Evolutionary conservation across 192 early-diverging fungal genomes (phyloP).

Genomic region (Coemansia sp.): DNA sequence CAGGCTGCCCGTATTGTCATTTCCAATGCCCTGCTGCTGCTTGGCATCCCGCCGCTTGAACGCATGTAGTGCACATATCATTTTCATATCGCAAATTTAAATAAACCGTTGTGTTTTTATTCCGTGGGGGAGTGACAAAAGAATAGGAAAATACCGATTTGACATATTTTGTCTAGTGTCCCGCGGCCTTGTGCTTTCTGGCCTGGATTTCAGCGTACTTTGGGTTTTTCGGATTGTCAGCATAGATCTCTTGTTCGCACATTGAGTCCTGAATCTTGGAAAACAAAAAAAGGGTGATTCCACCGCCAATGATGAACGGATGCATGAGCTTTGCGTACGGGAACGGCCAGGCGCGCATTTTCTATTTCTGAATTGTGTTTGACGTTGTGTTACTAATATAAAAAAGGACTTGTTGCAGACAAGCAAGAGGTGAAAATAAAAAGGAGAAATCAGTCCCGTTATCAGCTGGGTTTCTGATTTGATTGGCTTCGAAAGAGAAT

Average conservation of each 20-base stretch:
- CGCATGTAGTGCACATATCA: slow-evolving; percentile 73
- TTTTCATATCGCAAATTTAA: slow-evolving; percentile 23
- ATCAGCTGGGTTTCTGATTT: no score
- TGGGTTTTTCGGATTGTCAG: slow-evolving; percentile 52
- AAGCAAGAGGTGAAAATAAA: not conserved
- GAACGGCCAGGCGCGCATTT: slow-evolving; percentile 55
- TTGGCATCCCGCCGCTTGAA: slow-evolving; percentile 79
- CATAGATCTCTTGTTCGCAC: slow-evolving; percentile 48
- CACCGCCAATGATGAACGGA: slow-evolving; percentile 55
- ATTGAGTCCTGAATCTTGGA: slow-evolving; percentile 54
- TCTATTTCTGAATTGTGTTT: not conserved
- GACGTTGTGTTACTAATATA: no score
- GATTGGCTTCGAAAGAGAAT: no score
- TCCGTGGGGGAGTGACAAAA: no score
- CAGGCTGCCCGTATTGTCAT: slow-evolving; percentile 79
- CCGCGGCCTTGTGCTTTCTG: slow-evolving; percentile 56
- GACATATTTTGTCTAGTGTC: slow-evolving; percentile 18
- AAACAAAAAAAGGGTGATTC: slow-evolving; percentile 31
- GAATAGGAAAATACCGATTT: not conserved
- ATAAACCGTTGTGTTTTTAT: no score
- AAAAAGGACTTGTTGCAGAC: not conserved
- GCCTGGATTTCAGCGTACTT: slow-evolving; percentile 58
- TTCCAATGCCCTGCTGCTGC: slow-evolving; percentile 79
- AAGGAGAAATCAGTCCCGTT: not conserved
- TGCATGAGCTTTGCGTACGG: slow-evolving; percentile 59